These are phyloP conservation scores for Boletus fagicola DNA, from an alignment of 768 basidiomycete species.

Conservation along the genomic window DNA sequence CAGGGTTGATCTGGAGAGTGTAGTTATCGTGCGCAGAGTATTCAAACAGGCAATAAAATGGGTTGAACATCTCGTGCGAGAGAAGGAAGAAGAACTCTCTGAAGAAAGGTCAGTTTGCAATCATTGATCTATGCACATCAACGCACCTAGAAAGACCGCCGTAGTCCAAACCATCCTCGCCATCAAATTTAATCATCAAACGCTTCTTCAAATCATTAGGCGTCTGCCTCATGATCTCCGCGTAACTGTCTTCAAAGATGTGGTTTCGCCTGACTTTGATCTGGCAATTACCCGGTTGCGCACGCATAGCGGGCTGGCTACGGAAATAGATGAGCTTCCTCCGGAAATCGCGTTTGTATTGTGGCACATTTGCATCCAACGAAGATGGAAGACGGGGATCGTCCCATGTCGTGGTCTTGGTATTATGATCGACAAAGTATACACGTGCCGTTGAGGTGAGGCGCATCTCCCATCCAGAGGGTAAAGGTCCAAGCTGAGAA, in stretches of 20 bases:
- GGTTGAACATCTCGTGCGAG: constrained; percentile 99
- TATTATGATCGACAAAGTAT: constrained; percentile 99
- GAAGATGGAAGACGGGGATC: constrained; percentile 95
- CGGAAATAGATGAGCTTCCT: constrained; percentile 99
- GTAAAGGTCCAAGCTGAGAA: constrained; percentile 93
- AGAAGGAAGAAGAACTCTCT: constrained; percentile 99
- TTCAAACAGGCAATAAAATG: constrained; percentile 99
- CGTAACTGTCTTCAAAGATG: constrained; percentile 99
- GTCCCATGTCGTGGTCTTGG: constrained; percentile 99
- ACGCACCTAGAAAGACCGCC: constrained; percentile 92
- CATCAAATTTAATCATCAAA: constrained; percentile 99
- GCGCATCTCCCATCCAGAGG: constrained; percentile 99
- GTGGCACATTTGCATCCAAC: constrained; percentile 94
- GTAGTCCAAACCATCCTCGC: constrained; percentile 98
- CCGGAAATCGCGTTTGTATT: constrained; percentile 99
- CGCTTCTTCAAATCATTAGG: constrained; percentile 98
- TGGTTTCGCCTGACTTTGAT: constrained; percentile 98
- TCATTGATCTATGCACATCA: not conserved
- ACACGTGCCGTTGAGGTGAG: constrained; percentile 97
- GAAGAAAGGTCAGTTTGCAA: constrained; percentile 16
- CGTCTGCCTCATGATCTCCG: constrained; percentile 99
- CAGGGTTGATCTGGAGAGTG: constrained; percentile 98
- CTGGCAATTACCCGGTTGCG: constrained; percentile 98
- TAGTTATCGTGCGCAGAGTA: constrained; percentile 99
- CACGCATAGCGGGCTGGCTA: constrained; percentile 96